Percentiles rank a stretch among this genome's conserved stretches.
phyloP scores from a whole-genome alignment of 768 basidiomycete genomes.

The Mycena rebaudengoi region DNA sequence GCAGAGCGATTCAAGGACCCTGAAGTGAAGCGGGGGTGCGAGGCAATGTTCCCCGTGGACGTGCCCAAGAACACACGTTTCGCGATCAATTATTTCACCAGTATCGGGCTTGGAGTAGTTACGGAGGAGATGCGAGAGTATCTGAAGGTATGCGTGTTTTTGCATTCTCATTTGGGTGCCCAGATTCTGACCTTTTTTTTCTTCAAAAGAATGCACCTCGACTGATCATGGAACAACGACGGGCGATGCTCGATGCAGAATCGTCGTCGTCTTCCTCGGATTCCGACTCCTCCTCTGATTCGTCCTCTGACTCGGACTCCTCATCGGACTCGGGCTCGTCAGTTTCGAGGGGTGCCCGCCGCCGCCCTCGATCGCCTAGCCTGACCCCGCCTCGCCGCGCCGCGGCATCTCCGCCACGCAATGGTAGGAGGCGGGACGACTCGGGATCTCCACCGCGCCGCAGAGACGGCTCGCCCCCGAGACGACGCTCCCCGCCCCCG shows the following conservation, averaged over 20 bases:
- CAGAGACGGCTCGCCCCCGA: neutral
- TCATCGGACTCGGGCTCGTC: slow-evolving; percentile 43
- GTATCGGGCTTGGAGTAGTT: slow-evolving; percentile 86
- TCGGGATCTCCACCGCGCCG: neutral
- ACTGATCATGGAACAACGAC: slow-evolving; percentile 93
- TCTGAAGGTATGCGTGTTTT: no score
- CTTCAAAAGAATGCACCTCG: slow-evolving; percentile 97
- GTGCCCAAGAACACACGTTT: slow-evolving; percentile 97
- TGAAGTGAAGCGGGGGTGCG: slow-evolving; percentile 76
- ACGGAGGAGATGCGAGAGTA: slow-evolving; percentile 99
- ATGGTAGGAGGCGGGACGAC: no score
- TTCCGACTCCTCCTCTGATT: slow-evolving; percentile 50
- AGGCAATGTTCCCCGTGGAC: slow-evolving; percentile 94
- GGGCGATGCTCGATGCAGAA: slow-evolving; percentile 82
- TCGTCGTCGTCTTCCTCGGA: slow-evolving; percentile 48
- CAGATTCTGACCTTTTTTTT: no score
- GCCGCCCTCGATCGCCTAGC: slow-evolving; percentile 16
- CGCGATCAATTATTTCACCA: slow-evolving; percentile 98
- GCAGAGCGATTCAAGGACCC: slow-evolving; percentile 91
- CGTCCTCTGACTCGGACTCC: slow-evolving; percentile 45
- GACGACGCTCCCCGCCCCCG: slow-evolving; percentile 10
- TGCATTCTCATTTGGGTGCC: no score
- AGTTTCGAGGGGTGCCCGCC: slow-evolving; percentile 27
- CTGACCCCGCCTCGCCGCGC: neutral
- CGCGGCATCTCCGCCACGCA: slow-evolving; percentile 19